Evolutionary conservation across 768 basidiomycete genomes (phyloP).

Genomic region (Mycena albidolilacea): DNA sequence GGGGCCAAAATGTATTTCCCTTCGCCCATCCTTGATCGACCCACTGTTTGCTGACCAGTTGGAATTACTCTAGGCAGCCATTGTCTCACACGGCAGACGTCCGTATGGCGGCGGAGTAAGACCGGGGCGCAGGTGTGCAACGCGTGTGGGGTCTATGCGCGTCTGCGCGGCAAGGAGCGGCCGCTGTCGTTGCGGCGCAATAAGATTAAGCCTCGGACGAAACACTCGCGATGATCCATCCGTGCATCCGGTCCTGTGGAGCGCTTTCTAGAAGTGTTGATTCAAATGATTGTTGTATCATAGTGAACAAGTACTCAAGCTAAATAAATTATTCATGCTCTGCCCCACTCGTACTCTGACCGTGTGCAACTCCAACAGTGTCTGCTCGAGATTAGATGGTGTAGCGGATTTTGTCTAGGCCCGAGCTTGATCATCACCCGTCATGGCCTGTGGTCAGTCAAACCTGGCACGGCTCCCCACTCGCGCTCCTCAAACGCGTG

Average conservation of each 20-base stretch:
- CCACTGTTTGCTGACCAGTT: background rate
- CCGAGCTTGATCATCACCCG: background rate
- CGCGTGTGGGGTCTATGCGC: slow-evolving; percentile 32
- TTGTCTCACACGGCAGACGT: slow-evolving; percentile 33
- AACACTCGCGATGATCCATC: slow-evolving; percentile 36
- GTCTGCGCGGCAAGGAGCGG: slow-evolving; percentile 34
- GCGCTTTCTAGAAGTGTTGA: background rate
- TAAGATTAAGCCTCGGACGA: slow-evolving; percentile 32
- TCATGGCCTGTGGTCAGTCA: background rate
- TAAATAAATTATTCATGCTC: too few relatives aligned
- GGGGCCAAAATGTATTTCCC: slow-evolving; percentile 23
- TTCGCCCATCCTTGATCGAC: background rate
- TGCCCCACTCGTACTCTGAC: too few relatives aligned
- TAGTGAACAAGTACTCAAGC: too few relatives aligned
- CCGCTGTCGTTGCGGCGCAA: slow-evolving; percentile 30
- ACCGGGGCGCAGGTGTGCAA: slow-evolving; percentile 34
- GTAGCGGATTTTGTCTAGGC: too few relatives aligned
- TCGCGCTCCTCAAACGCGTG: background rate
- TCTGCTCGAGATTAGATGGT: too few relatives aligned
- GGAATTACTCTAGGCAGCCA: slow-evolving; percentile 5
- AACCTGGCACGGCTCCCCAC: background rate
- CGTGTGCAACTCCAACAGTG: too few relatives aligned
- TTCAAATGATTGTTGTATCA: background rate
- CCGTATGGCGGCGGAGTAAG: slow-evolving; percentile 36
- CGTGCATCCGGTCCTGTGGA: background rate